Percentiles rank a stretch among this genome's conserved stretches.
Evolutionary conservation across 129 eudicot species (phyloP).

Genomic region (Flaveria brownii): DNA sequence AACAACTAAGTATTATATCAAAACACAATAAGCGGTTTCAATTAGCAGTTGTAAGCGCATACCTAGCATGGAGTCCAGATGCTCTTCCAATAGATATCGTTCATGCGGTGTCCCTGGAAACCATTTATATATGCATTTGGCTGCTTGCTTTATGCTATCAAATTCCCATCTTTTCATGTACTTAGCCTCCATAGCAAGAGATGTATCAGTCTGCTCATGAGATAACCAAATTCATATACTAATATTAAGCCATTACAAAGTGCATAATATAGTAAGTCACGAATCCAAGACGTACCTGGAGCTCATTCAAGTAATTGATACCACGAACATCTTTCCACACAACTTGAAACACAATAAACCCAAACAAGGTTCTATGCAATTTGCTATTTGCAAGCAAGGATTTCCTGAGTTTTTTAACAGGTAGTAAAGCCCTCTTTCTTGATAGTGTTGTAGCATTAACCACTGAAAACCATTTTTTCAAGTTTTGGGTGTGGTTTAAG

Average conservation of each 20-base stretch:
- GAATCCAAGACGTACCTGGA: constrained; percentile 54
- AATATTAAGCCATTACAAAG: not conserved
- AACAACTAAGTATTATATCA: not conserved
- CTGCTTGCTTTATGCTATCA: constrained; percentile 86
- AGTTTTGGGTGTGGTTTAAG: constrained; percentile 39
- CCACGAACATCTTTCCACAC: constrained; percentile 91
- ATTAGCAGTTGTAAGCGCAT: not conserved
- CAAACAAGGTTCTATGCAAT: constrained; percentile 85
- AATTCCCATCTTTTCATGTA: constrained; percentile 96
- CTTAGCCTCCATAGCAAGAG: constrained; percentile 84
- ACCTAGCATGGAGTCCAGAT: constrained; percentile 67
- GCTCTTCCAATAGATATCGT: constrained; percentile 54
- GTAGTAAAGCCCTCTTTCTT: constrained; percentile 71
- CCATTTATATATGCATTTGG: constrained; percentile 65
- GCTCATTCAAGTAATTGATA: constrained; percentile 88
- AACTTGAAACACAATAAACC: constrained; percentile 84
- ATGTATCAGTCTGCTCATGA: constrained; percentile 83
- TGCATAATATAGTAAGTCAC: not conserved
- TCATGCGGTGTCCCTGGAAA: constrained; percentile 71
- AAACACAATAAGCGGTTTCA: not conserved
- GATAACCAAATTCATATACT: not conserved
- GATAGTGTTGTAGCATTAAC: constrained; percentile 59
- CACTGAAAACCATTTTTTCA: constrained; percentile 70
- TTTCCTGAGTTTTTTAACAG: constrained; percentile 73
- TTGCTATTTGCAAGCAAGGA: constrained; percentile 72